Base-by-base conservation (phyloP, 306 rosid species). In the Cucurbita ficifolia region DNA sequence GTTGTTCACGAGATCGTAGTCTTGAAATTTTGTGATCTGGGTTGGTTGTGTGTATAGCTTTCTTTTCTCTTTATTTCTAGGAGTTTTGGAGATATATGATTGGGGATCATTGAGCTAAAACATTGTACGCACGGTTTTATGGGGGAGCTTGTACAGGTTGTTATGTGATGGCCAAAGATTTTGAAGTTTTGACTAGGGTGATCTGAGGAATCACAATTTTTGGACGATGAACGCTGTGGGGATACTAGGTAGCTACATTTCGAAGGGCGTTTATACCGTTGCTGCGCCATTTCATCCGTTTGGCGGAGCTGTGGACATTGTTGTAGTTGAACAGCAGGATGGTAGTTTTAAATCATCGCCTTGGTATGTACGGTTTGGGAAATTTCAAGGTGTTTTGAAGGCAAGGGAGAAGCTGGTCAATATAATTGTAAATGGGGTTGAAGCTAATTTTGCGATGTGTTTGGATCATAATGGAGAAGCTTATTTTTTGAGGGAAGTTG, bases 301-400 rank as follows among this genome's bases (percentile, higher is more conserved):
- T 78, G 99, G 99, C 10, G 99, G 99, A 69, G 97, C 97, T 70
- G 96, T 95, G 14, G 99, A 95, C 74, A 89, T 95, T 29, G 90
- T 95, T 64, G 96, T 89, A 49, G 97, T 91, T 33, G 80, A 91
- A 72, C 99, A 91, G 76, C 82, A 22, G 71, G 97, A 95, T 61
- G 99, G 96, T 36, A 83, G 85, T 76, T 88, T 83, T 82, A 95
- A 89, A 79, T 95, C 99, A 1, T 95, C 97, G 0, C 96, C 96
- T 4, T 95, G 99, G 99, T 87, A 88, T 70, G 90, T 95, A 9
- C 83, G 89, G 78, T 91, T 95, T 58, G 99, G 97, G 11, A 95
- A 91, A 76, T 95, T 91, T 78, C 99, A 89, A 73, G 99, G 99
- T 46, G 92, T 91, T 83, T 80, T 95, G 79, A 95, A 88, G 75